Evolutionary conservation across 176 grass and related monocot genomes (phyloP), one percentile per base, ranked within the genome.

Genomic region (Puccinellia tenuiflora): DNA sequence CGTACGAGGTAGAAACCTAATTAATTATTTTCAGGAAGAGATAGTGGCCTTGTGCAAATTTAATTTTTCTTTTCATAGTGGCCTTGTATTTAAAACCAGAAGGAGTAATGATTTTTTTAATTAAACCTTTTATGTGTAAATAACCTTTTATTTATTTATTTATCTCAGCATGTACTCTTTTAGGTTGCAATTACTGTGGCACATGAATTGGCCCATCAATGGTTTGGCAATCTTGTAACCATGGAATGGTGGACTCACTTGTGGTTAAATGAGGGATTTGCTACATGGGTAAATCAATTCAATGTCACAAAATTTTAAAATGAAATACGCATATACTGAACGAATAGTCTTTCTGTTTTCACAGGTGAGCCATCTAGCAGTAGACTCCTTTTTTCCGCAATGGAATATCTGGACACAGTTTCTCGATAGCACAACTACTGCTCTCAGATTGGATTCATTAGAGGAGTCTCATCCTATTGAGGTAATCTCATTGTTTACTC

Each of bases 161-260:
- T 28, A 40, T 31, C 17, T 88, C 62, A 87, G 25, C 51, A 60
- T 65, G 24, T 53, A 53, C 86, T 67, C 55, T 61, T 79, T 76
- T 82, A 95, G 90, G 70, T 90, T 65, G 90, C 90, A 46, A 85
- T 90, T 84, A 90, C 85, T 61, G 88, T 95, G 45, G 81, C 93
- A n/a, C 93, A 95, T 84, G 93, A 95, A 82, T 83, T 95, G 82
- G 90, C 90, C 29, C 93, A 95, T 72, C 93, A 95, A 70, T 95
- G 93, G 93, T 95, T 95, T 78, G 90, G 90, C n/a, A 92, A 95
- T 83, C 93, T 95, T 74, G 93, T 95, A 48, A 95, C 93, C 24
- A 95, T 95, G 93, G 93, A 95, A 79, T 95, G 90, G 92, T 94
- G 92, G 92, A 94, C 90, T 55, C 90, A 95, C 66, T 88, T 95